Evolutionary conservation across 352 stramenopile species (phyloP).

Genomic region (Aphanomyces euteiches): DNA sequence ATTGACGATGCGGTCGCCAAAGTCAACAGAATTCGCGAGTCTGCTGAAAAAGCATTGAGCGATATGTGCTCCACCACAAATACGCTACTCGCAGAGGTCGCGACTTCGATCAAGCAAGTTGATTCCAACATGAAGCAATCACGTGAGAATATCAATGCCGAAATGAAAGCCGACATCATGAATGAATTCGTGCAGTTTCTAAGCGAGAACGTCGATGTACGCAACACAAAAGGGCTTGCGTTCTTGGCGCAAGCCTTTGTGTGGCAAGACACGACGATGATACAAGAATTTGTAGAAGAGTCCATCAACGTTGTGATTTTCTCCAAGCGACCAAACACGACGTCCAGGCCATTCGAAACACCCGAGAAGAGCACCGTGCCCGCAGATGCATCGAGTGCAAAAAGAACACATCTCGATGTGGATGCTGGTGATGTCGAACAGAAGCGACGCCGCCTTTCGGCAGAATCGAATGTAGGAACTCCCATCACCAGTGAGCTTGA

Average conservation of each 20-base stretch:
- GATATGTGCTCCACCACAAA: constrained; percentile 2
- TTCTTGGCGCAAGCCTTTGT: constrained; percentile 11
- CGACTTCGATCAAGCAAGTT: background rate
- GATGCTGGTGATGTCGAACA: background rate
- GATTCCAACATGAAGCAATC: background rate
- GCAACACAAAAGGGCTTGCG: background rate
- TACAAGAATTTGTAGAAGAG: background rate
- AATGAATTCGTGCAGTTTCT: constrained; percentile 1
- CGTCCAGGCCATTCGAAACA: background rate
- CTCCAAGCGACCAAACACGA: background rate
- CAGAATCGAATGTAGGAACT: background rate
- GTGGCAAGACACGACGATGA: background rate
- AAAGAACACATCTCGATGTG: background rate
- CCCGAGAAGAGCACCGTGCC: background rate
- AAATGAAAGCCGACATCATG: background rate
- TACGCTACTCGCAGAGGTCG: background rate
- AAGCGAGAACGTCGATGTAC: background rate
- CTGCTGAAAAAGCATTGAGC: background rate
- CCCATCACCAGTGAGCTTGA: background rate
- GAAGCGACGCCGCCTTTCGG: background rate
- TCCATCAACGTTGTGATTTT: constrained; percentile 15
- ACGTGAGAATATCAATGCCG: background rate
- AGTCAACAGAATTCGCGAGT: constrained; percentile 3
- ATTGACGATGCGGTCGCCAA: constrained; percentile 2
- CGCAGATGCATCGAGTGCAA: background rate